Evolutionary conservation across 2,329 filamentous ascomycete genomes (phyloP).

Genomic region (Hawksworthiomyces lignivorus): DNA sequence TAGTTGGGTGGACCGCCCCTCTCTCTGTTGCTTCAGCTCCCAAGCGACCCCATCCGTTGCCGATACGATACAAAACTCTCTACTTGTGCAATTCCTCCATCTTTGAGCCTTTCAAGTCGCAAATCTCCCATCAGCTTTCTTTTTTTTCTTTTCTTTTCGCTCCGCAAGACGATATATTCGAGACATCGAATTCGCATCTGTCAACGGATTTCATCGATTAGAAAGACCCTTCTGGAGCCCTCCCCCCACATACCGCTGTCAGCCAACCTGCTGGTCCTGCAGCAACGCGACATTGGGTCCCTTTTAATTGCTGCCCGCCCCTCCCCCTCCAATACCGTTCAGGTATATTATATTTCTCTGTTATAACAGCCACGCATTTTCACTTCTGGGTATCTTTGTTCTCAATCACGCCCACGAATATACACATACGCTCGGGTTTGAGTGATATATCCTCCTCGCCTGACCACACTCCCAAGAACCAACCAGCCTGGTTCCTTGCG

Average conservation of each 20-base stretch:
- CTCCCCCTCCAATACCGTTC: neutral
- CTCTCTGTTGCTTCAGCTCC: neutral
- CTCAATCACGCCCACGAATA: no score
- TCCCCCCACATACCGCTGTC: conserved; percentile 3
- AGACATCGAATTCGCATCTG: no score
- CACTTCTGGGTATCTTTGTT: no score
- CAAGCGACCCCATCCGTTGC: neutral
- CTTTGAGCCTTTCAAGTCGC: neutral
- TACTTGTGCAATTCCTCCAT: neutral
- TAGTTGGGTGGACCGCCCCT: conserved; percentile 10
- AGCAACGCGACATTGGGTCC: conserved; percentile 1
- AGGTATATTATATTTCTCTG: neutral
- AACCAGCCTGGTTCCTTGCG: no score
- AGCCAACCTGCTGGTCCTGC: conserved; percentile 5
- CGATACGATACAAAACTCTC: conserved; percentile 9
- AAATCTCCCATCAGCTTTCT: no score
- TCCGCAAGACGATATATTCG: no score
- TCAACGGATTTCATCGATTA: no score
- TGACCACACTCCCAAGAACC: neutral
- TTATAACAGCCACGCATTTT: no score
- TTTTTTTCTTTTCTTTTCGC: no score
- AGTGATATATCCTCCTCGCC: neutral
- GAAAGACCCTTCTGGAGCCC: no score
- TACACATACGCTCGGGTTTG: neutral
- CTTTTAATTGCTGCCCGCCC: conserved; percentile 2